A percentile compares a stretch with the other conserved stretches of the same genome.
These are phyloP conservation scores for Aureobasidium sp. DNA, from an alignment of 2,329 filamentous ascomycete genomes.

Conservation along the genomic window DNA sequence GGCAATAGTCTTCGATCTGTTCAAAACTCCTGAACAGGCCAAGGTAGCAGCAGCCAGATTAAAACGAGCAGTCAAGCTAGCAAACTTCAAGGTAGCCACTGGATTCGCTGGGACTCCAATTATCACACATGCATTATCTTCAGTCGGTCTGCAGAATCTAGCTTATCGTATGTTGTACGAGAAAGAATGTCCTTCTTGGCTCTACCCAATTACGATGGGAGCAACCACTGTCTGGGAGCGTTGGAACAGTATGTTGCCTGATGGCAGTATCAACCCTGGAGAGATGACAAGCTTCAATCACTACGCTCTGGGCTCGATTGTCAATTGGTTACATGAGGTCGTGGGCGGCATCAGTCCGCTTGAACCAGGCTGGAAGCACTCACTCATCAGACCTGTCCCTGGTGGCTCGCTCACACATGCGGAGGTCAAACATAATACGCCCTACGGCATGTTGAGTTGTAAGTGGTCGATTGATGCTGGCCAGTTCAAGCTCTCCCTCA, in stretches of 20 bases:
- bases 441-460: slow-evolving; percentile 28
- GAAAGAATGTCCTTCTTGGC: slow-evolving; percentile 41
- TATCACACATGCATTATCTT: slow-evolving; percentile 17
- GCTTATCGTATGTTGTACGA: slow-evolving; percentile 45
- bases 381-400: slow-evolving; percentile 31
- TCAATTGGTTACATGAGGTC: slow-evolving; percentile 41
- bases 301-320: slow-evolving; percentile 45
- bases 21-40: slow-evolving; percentile 18
- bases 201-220: slow-evolving; percentile 42
- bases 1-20: slow-evolving; percentile 26
- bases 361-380: slow-evolving; percentile 37
- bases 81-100: slow-evolving; percentile 28
- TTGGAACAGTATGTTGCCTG: slow-evolving; percentile 42
- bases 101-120: slow-evolving; percentile 55
- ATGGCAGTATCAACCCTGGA: slow-evolving; percentile 41
- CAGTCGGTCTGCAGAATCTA: slow-evolving; percentile 17
- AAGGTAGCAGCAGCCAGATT: slow-evolving; percentile 22
- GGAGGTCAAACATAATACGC: slow-evolving; percentile 26
- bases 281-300: slow-evolving; percentile 48
- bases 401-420: slow-evolving; percentile 29
- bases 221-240: slow-evolving; percentile 48
- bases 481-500: slow-evolving; percentile 7
- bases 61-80: slow-evolving; percentile 20
- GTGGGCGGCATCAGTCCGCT: slow-evolving; percentile 38
- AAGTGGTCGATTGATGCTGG: slow-evolving; percentile 21